Evolutionary conservation across 176 grass and related monocot species (phyloP).

Genomic region (Eleusine coracana): DNA sequence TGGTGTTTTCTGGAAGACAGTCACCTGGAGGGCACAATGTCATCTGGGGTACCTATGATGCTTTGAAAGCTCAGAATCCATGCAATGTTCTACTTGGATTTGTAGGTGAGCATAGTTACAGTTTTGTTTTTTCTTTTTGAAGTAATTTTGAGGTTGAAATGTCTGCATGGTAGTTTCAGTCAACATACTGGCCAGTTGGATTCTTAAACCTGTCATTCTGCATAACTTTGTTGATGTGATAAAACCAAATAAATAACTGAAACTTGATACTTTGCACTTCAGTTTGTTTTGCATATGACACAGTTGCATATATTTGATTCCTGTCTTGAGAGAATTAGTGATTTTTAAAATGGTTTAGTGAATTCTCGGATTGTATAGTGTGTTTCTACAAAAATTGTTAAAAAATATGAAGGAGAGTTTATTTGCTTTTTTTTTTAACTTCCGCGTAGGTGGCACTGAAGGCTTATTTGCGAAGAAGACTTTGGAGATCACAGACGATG

Average conservation of each 20-base stretch:
- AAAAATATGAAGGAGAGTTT: background rate
- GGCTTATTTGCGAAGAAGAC: constrained; percentile 54
- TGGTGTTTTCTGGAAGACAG: constrained; percentile 58
- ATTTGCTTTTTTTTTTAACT: background rate
- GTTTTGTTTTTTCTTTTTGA: background rate
- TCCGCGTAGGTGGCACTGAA: constrained; percentile 50
- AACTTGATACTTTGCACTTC: background rate
- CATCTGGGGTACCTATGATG: constrained; percentile 49
- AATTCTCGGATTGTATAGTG: background rate
- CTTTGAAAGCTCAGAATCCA: constrained; percentile 39
- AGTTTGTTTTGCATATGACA: background rate
- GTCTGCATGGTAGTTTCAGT: background rate
- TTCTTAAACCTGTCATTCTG: background rate
- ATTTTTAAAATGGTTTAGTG: background rate
- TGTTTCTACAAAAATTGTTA: background rate
- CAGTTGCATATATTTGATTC: background rate
- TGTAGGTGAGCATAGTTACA: constrained; percentile 15
- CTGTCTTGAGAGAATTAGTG: background rate
- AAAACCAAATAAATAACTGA: background rate
- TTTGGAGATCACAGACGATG: constrained; percentile 26
- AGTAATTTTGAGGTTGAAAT: background rate
- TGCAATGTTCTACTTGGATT: constrained; percentile 50
- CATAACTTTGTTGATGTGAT: background rate
- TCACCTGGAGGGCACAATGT: constrained; percentile 58
- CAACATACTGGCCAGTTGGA: background rate